Evolutionary conservation across 139 green algal genomes (phyloP).

Genomic region (Coelastrella sp.): DNA sequence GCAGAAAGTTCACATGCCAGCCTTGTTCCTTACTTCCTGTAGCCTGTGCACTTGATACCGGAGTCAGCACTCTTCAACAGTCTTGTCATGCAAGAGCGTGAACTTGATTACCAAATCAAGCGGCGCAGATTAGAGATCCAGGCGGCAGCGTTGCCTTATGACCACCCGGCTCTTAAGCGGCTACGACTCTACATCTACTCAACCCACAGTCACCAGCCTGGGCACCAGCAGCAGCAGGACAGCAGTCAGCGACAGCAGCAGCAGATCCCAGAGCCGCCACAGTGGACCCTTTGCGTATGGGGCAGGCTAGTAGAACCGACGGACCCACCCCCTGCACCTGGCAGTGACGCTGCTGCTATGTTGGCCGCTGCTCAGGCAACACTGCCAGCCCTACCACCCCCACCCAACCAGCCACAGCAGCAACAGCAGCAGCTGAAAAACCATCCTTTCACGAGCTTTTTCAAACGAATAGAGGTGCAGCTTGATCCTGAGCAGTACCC

Average conservation of each 20-base stretch:
- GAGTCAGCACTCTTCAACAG: conserved; percentile 45
- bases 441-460: conserved; percentile 31
- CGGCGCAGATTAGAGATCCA: conserved; percentile 28
- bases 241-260: conserved; percentile 16
- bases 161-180: conserved; percentile 16
- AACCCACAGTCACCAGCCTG: conserved; percentile 15
- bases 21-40: background rate
- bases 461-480: conserved; percentile 32
- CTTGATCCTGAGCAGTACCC: conserved; percentile 24
- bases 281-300: conserved; percentile 39
- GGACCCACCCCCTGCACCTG: background rate
- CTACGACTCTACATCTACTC: conserved; percentile 40
- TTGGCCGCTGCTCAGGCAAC: background rate
- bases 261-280: conserved; percentile 20
- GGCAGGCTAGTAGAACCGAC: conserved; percentile 19
- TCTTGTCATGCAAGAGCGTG: conserved; percentile 33
- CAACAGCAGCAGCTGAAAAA: background rate
- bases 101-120: conserved; percentile 35
- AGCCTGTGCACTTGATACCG: conserved; percentile 20
- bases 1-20: background rate
- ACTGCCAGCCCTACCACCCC: background rate
- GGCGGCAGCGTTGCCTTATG: background rate
- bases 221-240: conserved; percentile 7
- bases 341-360: conserved; percentile 1
- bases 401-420: background rate